Evolutionary conservation across 495 filamentous ascomycete species (phyloP), one percentile per base, ranked within the genome.

Genomic region (Usnea hakonensis): DNA sequence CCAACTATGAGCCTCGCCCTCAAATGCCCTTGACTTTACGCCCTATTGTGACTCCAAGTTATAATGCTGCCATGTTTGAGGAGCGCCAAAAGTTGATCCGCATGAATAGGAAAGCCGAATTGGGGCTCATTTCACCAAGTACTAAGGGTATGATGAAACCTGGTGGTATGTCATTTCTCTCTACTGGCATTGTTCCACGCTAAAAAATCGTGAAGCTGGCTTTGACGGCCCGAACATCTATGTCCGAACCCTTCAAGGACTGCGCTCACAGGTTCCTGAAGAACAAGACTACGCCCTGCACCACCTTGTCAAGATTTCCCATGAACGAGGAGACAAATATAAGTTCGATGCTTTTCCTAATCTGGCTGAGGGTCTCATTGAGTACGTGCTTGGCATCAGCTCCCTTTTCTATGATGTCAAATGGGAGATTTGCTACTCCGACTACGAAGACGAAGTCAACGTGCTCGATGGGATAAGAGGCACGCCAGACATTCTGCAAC

Each of bases 301-400:
- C 61, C 93, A 97, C 70, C 77, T 99, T 16, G 92, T 97, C 61
- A 94, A 96, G 71, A 96, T 96, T 21, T 96, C 92, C 0, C 91
- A 89, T 60, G 92, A 97, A 71, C 82, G 90, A 36, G 93, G 92
- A 35, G 95, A 97, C 70, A 96, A 96, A 69, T 96, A 95, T 73
- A 88, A 89, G 64, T 96, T 96, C 62, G 92, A 96, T 61, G 85
- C 86, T 4, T 97, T 96, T 68, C 86, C 88, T n/a, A 85, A 90
- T 37, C 79, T 99, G 40, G 90, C 90, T 2, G 94, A 97, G 70
- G 88, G 88, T 16, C 79, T 99, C 30, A 87, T 96, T 66, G 86
- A 89, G 66, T 93, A 91, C 69, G 83, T 88, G 7, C 78, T 95
- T 23, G 83, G 88, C 54, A 78, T 94, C 43, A 85, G 85, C 58